Evolutionary conservation across 2,329 filamentous ascomycete species (phyloP).

Genomic region (Fusarium protoensiforme): DNA sequence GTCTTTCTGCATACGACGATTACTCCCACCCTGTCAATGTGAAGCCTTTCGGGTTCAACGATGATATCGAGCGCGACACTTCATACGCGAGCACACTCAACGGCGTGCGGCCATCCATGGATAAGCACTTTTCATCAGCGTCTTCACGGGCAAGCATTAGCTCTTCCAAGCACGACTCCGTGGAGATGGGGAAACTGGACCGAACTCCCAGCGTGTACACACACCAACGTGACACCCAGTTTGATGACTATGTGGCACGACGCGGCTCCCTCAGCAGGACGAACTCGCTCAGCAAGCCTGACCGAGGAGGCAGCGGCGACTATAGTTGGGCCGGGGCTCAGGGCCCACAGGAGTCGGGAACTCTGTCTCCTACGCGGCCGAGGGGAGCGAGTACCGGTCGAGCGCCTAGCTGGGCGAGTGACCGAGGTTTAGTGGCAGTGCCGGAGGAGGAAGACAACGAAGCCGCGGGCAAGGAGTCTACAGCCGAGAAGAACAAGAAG

Average conservation of each 20-base stretch:
- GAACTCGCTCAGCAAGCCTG: constrained; percentile 35
- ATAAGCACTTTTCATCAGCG: constrained; percentile 41
- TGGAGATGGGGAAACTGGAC: constrained; percentile 34
- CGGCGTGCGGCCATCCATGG: constrained; percentile 34
- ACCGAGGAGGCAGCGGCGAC: constrained; percentile 46
- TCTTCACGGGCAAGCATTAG: constrained; percentile 46
- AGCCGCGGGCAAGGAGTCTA: constrained; percentile 22
- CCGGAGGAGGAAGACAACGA: constrained; percentile 52
- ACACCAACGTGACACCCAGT: constrained; percentile 60
- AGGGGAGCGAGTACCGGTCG: constrained; percentile 44
- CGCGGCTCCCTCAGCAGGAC: constrained; percentile 38
- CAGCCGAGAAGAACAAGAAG: constrained; percentile 27
- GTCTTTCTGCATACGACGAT: constrained; percentile 60
- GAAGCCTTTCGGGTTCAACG: constrained; percentile 60
- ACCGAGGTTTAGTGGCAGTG: constrained; percentile 51
- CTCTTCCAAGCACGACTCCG: constrained; percentile 38
- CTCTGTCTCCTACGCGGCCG: constrained; percentile 32
- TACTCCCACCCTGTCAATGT: constrained; percentile 62
- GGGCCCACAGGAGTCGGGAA: constrained; percentile 18
- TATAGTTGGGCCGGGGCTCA: constrained; percentile 43
- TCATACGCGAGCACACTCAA: constrained; percentile 37
- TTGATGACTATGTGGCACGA: constrained; percentile 57
- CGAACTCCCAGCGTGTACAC: constrained; percentile 50
- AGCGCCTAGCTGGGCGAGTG: constrained; percentile 50
- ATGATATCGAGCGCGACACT: constrained; percentile 44